Conservation (phyloP, 306 rosid species). For the Ammopiptanthus mongolicus region DNA sequence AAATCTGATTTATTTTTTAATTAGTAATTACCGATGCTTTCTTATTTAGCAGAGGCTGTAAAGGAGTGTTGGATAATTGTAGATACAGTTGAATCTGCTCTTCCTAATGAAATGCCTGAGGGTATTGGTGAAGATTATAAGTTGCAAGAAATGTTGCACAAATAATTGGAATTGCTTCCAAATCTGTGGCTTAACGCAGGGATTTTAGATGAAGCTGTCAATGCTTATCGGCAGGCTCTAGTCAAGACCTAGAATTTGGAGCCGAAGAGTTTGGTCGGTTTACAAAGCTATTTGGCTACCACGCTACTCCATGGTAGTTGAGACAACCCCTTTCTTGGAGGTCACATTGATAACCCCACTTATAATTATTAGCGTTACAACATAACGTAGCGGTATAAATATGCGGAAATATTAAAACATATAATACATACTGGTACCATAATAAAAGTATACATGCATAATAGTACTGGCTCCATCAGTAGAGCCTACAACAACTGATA, state of each 20-base stretch:
- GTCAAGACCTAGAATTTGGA: constrained; percentile 86
- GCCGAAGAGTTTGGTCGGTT: constrained; percentile 47
- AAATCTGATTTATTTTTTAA: too few relatives aligned
- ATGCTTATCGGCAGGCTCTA: constrained; percentile 59
- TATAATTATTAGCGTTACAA: too few relatives aligned
- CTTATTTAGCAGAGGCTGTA: constrained; percentile 68
- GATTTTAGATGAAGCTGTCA: constrained; percentile 66
- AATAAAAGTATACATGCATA: too few relatives aligned
- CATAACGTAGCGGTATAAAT: too few relatives aligned
- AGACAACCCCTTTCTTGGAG: too few relatives aligned
- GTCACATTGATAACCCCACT: too few relatives aligned
- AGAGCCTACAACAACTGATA: too few relatives aligned
- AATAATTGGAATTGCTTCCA: constrained; percentile 80
- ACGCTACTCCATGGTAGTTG: constrained; percentile 78
- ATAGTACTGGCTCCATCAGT: too few relatives aligned
- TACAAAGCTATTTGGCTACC: constrained; percentile 68
- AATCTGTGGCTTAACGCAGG: constrained; percentile 67
- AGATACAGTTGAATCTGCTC: constrained; percentile 73
- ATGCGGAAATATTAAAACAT: too few relatives aligned
- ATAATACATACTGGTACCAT: too few relatives aligned
- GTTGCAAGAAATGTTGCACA: constrained; percentile 80
- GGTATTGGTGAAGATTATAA: constrained; percentile 69
- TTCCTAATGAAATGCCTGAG: constrained; percentile 73
- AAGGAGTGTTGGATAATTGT: constrained; percentile 74
- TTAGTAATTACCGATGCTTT: constrained; percentile 15